Evolutionary conservation across 768 basidiomycete species (phyloP), one percentile per base, ranked within the genome.

Genomic region (Ramaria rubella): DNA sequence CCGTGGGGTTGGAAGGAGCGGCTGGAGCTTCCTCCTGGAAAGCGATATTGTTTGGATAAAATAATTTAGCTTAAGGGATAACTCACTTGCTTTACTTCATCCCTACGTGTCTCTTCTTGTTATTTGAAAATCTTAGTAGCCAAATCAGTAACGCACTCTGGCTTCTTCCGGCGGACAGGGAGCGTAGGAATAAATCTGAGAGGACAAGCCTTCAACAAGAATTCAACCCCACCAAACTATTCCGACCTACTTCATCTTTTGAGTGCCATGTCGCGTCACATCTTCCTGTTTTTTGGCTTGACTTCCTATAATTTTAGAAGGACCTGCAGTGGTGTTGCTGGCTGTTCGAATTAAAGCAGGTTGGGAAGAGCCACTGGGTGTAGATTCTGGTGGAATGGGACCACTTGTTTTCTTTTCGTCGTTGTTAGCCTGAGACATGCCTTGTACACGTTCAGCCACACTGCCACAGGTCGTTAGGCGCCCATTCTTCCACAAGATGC

Each of bases 161-260:
- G 40, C 74, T 88, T 90, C 74, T 85, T 87, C 61, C 88, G 79
- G 61, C 86, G 74, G n/a, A 78, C 68, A 14, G 87, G 87, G 52
- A 90, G 75, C 5, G 84, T 86, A 0, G 89, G 89, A 7, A 85
- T 81, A 62, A 91, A 91, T 67, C 53, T 59, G 53, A 23, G 29
- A 33, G 15, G 30, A 19, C 36, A 55, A 29, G 34, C 23, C 8
- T 23, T 27, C 14, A 12, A 27, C 2, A 30, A 30, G 4, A 3
- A 31, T 3, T 27, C 19, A 48, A 55, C 11, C 15, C 30, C 26
- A 27, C 19, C 5, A 50, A 50, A 6, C 14, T 4, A 31, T 3
- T 17, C 9, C 34, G 19, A 27, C 30, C 33, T 19, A 55, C 54
- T 87, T 90, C 69, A 90, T 79, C 67, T 82, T 90, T 64, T 83